phyloP scores from a whole-genome alignment of 345 rosid species.

The Raphanus raphanistrum region DNA sequence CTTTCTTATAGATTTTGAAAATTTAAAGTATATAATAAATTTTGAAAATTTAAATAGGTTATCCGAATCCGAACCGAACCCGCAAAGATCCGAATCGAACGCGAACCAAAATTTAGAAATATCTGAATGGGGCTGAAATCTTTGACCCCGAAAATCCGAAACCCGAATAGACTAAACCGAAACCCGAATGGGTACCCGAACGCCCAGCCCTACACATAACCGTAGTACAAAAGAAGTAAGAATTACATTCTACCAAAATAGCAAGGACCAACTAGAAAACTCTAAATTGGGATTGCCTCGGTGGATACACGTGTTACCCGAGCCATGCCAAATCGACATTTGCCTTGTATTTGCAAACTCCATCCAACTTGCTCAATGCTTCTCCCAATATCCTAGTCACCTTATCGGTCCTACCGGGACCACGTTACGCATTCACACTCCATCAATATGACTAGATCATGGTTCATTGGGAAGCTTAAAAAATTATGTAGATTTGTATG shows the following conservation, averaged over 20 bases:
- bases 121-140: too few species aligned
- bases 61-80: too few species aligned
- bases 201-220: conserved; percentile 2
- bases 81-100: too few species aligned
- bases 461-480: conserved; percentile 2
- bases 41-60: too few species aligned
- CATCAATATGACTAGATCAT: conserved; percentile 22
- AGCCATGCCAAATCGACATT: conserved; percentile 26
- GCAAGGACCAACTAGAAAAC: conserved; percentile 11
- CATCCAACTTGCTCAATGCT: conserved; percentile 22
- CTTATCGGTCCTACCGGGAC: neutral
- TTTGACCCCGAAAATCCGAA: too few species aligned
- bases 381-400: conserved; percentile 27
- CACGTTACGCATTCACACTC: conserved; percentile 2
- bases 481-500: neutral
- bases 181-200: too few species aligned
- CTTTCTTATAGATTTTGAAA: too few species aligned
- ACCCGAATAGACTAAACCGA: too few species aligned
- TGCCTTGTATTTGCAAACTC: conserved; percentile 28
- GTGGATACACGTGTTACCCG: conserved; percentile 26
- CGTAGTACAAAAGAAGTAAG: conserved; percentile 2
- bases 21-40: too few species aligned
- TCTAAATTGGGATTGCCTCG: conserved; percentile 11
- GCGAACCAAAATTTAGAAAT: too few species aligned
- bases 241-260: conserved; percentile 17